Evolutionary conservation across 257 asterid species (phyloP).

Genomic region (Verbena officinalis): DNA sequence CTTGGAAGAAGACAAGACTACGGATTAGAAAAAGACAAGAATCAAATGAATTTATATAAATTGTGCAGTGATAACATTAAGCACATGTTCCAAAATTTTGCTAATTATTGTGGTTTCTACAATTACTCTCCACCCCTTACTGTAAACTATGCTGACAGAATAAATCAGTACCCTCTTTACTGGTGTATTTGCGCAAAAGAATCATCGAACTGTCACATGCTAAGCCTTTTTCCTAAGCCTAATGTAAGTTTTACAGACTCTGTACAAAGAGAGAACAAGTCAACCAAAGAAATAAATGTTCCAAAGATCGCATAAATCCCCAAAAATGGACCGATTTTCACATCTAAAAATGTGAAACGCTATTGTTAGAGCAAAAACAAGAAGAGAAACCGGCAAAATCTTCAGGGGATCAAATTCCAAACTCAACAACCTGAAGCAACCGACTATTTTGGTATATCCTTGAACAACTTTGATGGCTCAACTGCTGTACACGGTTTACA

Average conservation of each 20-base stretch:
- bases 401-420: neutral
- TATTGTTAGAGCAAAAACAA: neutral
- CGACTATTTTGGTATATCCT: no score
- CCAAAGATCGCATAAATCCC: neutral
- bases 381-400: neutral
- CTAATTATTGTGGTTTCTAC: no score
- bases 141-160: no score
- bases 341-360: neutral
- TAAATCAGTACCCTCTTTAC: no score
- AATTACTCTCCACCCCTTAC: no score
- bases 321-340: neutral
- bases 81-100: no score
- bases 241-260: constrained; percentile 21
- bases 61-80: no score
- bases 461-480: constrained; percentile 28
- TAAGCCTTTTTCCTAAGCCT: constrained; percentile 20
- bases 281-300: neutral
- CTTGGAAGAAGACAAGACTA: neutral
- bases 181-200: neutral
- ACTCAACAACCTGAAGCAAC: neutral
- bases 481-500: constrained; percentile 23
- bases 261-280: neutral
- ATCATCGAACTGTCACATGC: constrained; percentile 12
- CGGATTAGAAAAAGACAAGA: neutral
- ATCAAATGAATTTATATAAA: no score